Percentiles rank a stretch among this genome's conserved stretches.
These are phyloP conservation scores for Chlamydomonas sp. DNA, from an alignment of 139 green algal genomes.

Conservation along the genomic window DNA sequence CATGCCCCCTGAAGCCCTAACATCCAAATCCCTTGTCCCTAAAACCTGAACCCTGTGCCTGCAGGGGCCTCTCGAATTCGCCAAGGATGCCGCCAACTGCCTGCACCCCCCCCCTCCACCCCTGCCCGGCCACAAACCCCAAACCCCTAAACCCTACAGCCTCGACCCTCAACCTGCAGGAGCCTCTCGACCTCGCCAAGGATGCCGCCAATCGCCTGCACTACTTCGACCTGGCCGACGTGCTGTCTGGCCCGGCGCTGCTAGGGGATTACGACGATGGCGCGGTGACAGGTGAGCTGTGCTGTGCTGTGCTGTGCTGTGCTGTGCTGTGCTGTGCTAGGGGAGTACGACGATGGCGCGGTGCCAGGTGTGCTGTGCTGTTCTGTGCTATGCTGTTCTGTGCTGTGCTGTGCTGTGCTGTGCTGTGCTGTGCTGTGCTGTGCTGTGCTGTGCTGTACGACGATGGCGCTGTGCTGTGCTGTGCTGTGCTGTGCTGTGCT, in stretches of 20 bases:
- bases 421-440: neutral
- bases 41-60: no score
- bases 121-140: no score
- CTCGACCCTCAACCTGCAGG: no score
- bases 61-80: no score
- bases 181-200: slow-evolving; percentile 20
- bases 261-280: slow-evolving; percentile 26
- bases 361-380: neutral
- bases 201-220: slow-evolving; percentile 24
- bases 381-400: neutral
- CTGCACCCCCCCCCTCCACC: no score
- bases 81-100: no score
- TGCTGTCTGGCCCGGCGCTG: slow-evolving; percentile 24
- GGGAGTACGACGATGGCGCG: neutral
- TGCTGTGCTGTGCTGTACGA: neutral
- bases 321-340: neutral
- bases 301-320: neutral
- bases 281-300: neutral
- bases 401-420: neutral
- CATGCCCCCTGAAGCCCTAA: no score
- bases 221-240: slow-evolving; percentile 17
- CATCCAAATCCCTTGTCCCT: no score
- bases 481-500: neutral
- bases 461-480: neutral
- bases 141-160: no score